phyloP scores from a whole-genome alignment of 768 basidiomycete species.

The Clitopilus hobsonii region DNA sequence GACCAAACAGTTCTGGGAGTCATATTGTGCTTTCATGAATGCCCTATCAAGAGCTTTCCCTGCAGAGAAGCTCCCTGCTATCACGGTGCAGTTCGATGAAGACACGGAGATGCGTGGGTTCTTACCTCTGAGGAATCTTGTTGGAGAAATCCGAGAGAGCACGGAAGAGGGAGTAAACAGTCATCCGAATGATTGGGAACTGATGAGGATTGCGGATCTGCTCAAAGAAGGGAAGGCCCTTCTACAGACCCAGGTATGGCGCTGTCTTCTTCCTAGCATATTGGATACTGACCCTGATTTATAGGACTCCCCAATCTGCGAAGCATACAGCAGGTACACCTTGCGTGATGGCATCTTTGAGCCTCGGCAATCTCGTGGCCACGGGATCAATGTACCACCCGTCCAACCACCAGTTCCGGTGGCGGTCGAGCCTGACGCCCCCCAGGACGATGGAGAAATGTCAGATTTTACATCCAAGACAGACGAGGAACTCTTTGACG shows the following conservation, averaged over 20 bases:
- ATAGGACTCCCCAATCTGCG: constrained; percentile 36
- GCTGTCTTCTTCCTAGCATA: constrained; percentile 2
- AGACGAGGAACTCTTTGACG: constrained; percentile 78
- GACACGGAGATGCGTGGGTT: constrained; percentile 89
- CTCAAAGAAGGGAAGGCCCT: constrained; percentile 65
- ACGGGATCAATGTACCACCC: no score
- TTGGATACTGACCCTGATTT: background rate
- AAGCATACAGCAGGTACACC: constrained; percentile 2
- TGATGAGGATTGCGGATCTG: constrained; percentile 90
- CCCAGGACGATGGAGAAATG: constrained; percentile 56
- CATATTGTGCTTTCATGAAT: constrained; percentile 63
- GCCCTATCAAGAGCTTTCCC: constrained; percentile 69
- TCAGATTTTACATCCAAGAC: constrained; percentile 68
- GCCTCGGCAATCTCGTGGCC: constrained; percentile 5
- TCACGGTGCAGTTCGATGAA: constrained; percentile 74
- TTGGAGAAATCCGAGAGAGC: constrained; percentile 35
- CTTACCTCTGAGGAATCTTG: constrained; percentile 66
- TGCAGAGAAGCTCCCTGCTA: constrained; percentile 45
- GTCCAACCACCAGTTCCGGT: constrained; percentile 21
- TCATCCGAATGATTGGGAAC: constrained; percentile 92
- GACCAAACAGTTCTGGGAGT: constrained; percentile 62
- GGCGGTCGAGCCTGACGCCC: constrained; percentile 15
- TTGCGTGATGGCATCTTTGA: constrained; percentile 19
- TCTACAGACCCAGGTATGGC: constrained; percentile 46
- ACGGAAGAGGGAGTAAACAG: constrained; percentile 25